phyloP scores from a whole-genome alignment of 306 rosid genomes.

The Dryas drummondii region DNA sequence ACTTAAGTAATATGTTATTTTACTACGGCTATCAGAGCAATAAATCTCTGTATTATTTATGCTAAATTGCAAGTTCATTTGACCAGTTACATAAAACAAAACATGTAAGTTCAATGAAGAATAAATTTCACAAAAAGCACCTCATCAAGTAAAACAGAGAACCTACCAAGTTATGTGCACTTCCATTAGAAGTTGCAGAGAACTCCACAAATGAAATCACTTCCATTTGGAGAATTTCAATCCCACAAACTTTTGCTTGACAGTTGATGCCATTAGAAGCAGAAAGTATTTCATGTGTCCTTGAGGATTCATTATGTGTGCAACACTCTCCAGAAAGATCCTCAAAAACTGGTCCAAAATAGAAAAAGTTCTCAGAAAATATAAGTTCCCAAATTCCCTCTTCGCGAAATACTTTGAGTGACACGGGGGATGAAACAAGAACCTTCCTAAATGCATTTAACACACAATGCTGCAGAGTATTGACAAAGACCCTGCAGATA shows the following conservation, averaged over 20 bases:
- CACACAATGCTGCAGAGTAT: constrained; percentile 62
- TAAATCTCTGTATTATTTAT: constrained; percentile 1
- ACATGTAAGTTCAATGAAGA: constrained; percentile 9
- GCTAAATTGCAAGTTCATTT: constrained; percentile 1
- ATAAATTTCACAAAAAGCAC: constrained; percentile 2
- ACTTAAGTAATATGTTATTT: neutral
- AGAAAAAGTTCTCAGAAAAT: constrained; percentile 86
- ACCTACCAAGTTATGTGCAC: constrained; percentile 72
- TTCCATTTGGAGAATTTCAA: constrained; percentile 67
- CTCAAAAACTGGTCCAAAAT: constrained; percentile 58
- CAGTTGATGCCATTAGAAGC: constrained; percentile 39
- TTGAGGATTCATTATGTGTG: constrained; percentile 30
- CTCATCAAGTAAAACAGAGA: constrained; percentile 17
- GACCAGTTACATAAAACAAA: constrained; percentile 25
- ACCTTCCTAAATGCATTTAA: constrained; percentile 65
- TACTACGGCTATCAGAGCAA: neutral
- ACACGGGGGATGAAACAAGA: constrained; percentile 63
- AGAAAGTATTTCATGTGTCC: constrained; percentile 46
- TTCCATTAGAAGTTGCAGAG: constrained; percentile 67
- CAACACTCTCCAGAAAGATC: constrained; percentile 41
- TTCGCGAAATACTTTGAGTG: constrained; percentile 63
- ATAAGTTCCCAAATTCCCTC: constrained; percentile 95
- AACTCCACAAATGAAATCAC: constrained; percentile 82
- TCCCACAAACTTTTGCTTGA: constrained; percentile 46
- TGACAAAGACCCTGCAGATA: constrained; percentile 69